Evolutionary conservation across 208 protist species (phyloP), one percentile per base, ranked within the genome.

Genomic region (Leishmania mexicana): DNA sequence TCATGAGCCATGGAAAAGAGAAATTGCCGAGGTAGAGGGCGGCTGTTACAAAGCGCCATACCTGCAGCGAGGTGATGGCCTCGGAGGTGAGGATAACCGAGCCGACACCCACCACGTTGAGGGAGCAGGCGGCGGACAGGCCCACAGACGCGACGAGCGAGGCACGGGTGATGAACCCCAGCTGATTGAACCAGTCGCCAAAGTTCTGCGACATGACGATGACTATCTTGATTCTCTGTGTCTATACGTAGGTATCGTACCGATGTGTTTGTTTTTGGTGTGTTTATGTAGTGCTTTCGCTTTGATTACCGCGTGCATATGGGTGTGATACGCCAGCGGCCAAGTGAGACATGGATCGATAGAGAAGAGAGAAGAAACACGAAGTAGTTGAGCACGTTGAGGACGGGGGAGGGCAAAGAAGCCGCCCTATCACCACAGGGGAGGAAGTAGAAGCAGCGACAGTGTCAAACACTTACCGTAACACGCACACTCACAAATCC

Each of bases 11-110:
- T 35, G 54, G 67, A 35, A 97, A 93, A 40, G 92, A 96, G 72
- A 97, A 96, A 38, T 87, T 85, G 21, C 94, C 95, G 77, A 97
- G 89, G 72, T 90, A 98, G 28, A 98, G 81, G 54, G 92, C 88
- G 1, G 94, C 64, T 11, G 94, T 98, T 45, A 93, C 53, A 28
- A 86, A 81, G 11, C 95, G 85, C 93, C 94, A 98, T 24, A 93
- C 64, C 82, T 94, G 85, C 31, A 96, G 68, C 31, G 80, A 84
- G 15, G 68, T 89, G 38, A 91, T 68, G 3, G 90, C 84, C 6
- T 86, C 68, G 4, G 72, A 68, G 28, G 78, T 88, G 6, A 96
- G 79, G 4, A 95, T 21, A 31, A 95, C 67, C 47, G 83, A 65
- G 13, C 70, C 40, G 51, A 81, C 60, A 45, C 76, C 78, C 28